These are phyloP conservation scores for Hydrangea macrophylla DNA, from an alignment of 148 eudicot species.

Conservation along the genomic window DNA sequence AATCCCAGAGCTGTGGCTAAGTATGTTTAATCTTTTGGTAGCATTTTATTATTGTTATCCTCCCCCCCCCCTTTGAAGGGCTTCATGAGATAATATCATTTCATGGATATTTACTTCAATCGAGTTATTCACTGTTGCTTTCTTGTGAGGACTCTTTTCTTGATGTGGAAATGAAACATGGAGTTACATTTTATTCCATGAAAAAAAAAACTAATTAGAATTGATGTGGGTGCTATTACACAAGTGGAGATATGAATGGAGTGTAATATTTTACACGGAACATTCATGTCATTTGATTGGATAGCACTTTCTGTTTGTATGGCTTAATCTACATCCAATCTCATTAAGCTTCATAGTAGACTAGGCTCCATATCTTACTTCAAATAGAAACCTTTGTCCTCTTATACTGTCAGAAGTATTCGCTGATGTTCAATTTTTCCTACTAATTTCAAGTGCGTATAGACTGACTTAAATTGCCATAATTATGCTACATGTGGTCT, in stretches of 20 bases:
- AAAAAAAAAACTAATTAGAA: neutral
- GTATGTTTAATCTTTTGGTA: no score
- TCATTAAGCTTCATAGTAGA: neutral
- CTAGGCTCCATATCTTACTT: neutral
- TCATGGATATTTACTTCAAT: neutral
- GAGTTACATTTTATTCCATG: neutral
- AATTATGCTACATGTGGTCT: neutral
- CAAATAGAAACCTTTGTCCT: neutral
- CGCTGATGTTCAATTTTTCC: neutral
- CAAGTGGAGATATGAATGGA: neutral
- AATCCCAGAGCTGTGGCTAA: no score
- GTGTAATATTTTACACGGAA: neutral
- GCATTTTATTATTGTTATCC: no score
- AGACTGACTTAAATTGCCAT: constrained; percentile 1
- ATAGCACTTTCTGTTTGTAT: neutral
- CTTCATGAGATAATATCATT: neutral
- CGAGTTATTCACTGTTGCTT: neutral
- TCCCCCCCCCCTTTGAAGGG: no score
- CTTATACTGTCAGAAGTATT: neutral
- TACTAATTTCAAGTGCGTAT: neutral
- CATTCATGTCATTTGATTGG: neutral
- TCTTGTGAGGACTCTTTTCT: neutral
- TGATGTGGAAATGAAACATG: neutral
- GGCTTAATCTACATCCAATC: neutral
- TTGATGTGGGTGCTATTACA: neutral